Conservation (phyloP, 768 basidiomycete species). For the Tulasnella sp. region DNA sequence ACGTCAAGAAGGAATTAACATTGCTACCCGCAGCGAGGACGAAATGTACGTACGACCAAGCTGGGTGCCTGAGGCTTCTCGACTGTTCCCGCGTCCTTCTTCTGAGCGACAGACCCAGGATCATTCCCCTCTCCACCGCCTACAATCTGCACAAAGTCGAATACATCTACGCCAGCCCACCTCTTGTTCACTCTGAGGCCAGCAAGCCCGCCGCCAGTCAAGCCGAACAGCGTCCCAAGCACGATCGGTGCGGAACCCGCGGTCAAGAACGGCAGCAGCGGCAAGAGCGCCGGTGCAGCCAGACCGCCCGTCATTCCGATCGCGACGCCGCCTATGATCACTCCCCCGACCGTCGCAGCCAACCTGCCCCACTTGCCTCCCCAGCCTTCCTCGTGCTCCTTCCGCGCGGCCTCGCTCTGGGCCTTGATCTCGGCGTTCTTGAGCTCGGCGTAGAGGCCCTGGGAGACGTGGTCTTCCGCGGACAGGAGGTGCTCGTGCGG, state of each 20-base stretch:
- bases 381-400: constrained; percentile 27
- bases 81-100: constrained; percentile 12
- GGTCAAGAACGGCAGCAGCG: constrained; percentile 27
- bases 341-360: constrained; percentile 29
- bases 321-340: constrained; percentile 27
- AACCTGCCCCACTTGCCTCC: constrained; percentile 26
- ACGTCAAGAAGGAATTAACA: neutral
- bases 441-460: constrained; percentile 17
- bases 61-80: constrained; percentile 8
- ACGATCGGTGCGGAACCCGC: constrained; percentile 28
- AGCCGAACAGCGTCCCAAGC: constrained; percentile 29
- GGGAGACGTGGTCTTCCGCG: constrained; percentile 16
- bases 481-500: constrained; percentile 11
- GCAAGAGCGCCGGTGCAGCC: constrained; percentile 31
- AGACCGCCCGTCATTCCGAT: constrained; percentile 31
- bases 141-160: constrained; percentile 30
- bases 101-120: neutral
- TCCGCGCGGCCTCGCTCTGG: constrained; percentile 22
- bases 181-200: constrained; percentile 27
- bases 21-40: neutral
- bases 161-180: constrained; percentile 31
- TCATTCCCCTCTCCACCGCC: constrained; percentile 20
- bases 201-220: constrained; percentile 30
- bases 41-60: neutral
- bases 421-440: constrained; percentile 19